Evolutionary conservation across 257 asterid genomes (phyloP).

Genomic region (Capsicum rhomboideum): DNA sequence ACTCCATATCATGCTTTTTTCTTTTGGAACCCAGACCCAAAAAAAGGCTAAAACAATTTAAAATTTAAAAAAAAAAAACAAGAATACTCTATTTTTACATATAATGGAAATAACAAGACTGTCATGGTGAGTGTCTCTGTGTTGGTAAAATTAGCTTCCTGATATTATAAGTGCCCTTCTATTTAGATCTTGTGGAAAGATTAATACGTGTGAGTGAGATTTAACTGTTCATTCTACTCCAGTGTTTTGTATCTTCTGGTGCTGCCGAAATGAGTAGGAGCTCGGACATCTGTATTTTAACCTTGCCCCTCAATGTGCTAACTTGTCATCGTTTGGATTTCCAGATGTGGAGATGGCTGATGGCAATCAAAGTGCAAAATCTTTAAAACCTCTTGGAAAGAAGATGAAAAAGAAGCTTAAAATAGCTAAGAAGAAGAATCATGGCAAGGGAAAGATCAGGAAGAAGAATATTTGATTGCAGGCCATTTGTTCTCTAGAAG

Average conservation of each 20-base stretch:
- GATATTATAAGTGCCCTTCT: background rate
- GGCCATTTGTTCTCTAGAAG: background rate
- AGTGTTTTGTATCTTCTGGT: background rate
- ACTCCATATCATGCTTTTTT: too few relatives aligned
- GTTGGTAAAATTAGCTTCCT: background rate
- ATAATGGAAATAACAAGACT: background rate
- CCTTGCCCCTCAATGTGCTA: background rate
- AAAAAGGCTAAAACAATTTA: too few relatives aligned
- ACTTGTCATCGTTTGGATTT: background rate
- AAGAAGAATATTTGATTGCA: slow-evolving; percentile 39
- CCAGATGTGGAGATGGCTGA: slow-evolving; percentile 61
- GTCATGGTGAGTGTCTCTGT: background rate
- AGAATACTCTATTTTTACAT: background rate
- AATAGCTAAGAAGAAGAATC: slow-evolving; percentile 51
- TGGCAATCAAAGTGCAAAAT: slow-evolving; percentile 20
- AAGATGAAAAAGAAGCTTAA: slow-evolving; percentile 78
- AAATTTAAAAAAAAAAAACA: background rate
- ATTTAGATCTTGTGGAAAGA: background rate
- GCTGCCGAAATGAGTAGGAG: background rate
- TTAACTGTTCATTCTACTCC: background rate
- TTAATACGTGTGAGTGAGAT: background rate
- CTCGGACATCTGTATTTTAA: background rate
- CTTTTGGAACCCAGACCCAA: too few relatives aligned
- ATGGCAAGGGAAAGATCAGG: slow-evolving; percentile 74
- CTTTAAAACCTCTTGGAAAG: slow-evolving; percentile 72